Base-by-base conservation (phyloP, 2,329 filamentous ascomycete species). In the Hypoxylon sp. region DNA sequence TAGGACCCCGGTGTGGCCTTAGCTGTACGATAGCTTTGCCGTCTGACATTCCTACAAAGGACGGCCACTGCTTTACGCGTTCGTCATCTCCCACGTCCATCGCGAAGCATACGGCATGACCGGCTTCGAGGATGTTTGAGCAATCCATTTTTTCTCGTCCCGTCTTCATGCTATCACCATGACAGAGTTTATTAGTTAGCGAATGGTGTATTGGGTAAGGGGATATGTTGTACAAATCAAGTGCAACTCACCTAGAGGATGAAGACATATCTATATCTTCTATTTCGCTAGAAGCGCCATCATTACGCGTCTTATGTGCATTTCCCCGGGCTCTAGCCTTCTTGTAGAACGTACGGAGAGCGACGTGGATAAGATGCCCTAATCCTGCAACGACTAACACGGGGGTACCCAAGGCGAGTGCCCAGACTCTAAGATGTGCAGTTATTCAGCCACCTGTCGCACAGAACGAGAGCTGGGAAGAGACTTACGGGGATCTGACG, bases 361-460 rank as follows among this genome's bases (percentile, higher is more conserved):
- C 64, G 42, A 76, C 31, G 3, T 71, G 68, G 62, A 83, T 76
- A 42, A 87, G 78, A 74, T 87, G 81, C 39, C 85, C 82, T 47
- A 87, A 71, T 0, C 85, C 86, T 4, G 86, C 87, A 54, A 88
- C 85, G 29, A 89, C 87, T 8, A 89, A 80, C 1, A 89, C 86
- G 0, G 87, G 87, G 0, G 87, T 90, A 5, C 87, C 87, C 11
- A 90, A 76, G 11, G 87, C 87, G 5, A 90, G 82, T 1, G 85
- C 87, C 87, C 87, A 90, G 9, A 72, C 61, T 6, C 74, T 75
- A 57, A n/a, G 35, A 29, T n/a, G 29, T 44, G 39, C 39, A 8
- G 6, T 5, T 17, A 26, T 63, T 52, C 13, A 65, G 46, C 39
- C 14, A 31, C 33, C 17, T 26, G 11, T 19, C 54, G 10, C 29